A percentile compares a stretch with the other conserved stretches of the same genome.
Conservation (phyloP, 768 basidiomycete species). For the Auricularia sp. region DNA sequence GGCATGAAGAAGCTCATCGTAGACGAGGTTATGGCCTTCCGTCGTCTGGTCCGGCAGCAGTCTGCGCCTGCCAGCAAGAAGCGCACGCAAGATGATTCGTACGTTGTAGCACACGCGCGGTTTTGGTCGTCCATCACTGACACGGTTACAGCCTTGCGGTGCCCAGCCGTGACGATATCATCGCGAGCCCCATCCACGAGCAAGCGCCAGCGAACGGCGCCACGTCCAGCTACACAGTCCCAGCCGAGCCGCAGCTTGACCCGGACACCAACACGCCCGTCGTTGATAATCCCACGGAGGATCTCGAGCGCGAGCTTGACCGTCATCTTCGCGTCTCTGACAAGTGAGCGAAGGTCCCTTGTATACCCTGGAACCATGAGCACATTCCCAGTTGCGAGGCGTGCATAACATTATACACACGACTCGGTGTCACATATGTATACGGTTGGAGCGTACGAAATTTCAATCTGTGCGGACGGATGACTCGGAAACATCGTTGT, state of each 20-base stretch:
- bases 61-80: conserved; percentile 62
- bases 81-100: conserved; percentile 66
- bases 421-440: neutral
- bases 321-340: neutral
- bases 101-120: conserved; percentile 7
- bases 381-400: neutral
- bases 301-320: conserved; percentile 69
- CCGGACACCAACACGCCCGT: conserved; percentile 50
- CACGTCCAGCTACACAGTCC: conserved; percentile 57
- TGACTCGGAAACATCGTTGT: neutral
- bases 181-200: conserved; percentile 67
- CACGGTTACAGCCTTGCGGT: conserved; percentile 29
- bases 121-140: too few relatives aligned
- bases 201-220: conserved; percentile 49
- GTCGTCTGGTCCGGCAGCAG: conserved; percentile 79
- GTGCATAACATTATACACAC: neutral
- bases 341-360: neutral
- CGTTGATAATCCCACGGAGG: conserved; percentile 78
- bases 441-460: neutral
- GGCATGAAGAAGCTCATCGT: conserved; percentile 97
- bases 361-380: neutral
- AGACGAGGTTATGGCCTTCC: conserved; percentile 83
- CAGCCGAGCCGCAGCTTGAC: conserved; percentile 2
- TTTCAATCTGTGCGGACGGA: neutral
- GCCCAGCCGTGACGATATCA: conserved; percentile 71